Evolutionary conservation across 345 rosid genomes (phyloP), one percentile per base, ranked within the genome.

Genomic region (Sonneratia alba): DNA sequence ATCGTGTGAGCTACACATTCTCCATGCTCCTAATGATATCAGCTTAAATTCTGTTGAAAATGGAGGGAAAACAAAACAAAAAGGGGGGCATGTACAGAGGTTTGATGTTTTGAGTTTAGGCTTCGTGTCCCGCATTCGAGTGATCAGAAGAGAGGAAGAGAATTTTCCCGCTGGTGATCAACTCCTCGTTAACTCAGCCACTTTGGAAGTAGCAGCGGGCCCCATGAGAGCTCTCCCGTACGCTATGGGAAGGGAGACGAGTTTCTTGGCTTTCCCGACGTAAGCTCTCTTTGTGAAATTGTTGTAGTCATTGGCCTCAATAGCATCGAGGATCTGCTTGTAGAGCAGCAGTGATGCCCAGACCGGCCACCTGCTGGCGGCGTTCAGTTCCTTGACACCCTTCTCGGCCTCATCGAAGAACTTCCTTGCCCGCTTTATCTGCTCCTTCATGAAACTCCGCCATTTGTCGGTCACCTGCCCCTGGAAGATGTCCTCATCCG

Each of bases 331-430:
- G 42, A 85, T 85, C 70, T 85, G 88, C 67, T 78, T 57, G 63
- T 85, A 85, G 5, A 85, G 70, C 73, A 82, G 15, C 69, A 85
- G 36, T 1, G 86, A 85, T 13, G 88, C 88, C 84, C 85, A 78
- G 11, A 82, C 86, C 3, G 88, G 84, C 88, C 88, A 85, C 73
- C 83, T 77, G 70, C 88, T 85, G 9, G 81, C 83, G 4, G 76
- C 71, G 40, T 72, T 77, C 14, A 85, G 80, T 77, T 85, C 86
- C 7, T 75, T n/a, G 1, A 82, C 81, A 21, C 88, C 88, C 67
- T 75, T 79, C 72, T 85, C 88, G 0, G 88, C 88, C 77, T 82
- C 86, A 0, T 81, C 84, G 6, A 85, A 85, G 80, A 79, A 85
- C 81, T 72, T 79, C 71, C 86, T 82, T 0, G 88, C 86, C 53